Evolutionary conservation across 768 basidiomycete species (phyloP).

Genomic region (Boletales sp.): DNA sequence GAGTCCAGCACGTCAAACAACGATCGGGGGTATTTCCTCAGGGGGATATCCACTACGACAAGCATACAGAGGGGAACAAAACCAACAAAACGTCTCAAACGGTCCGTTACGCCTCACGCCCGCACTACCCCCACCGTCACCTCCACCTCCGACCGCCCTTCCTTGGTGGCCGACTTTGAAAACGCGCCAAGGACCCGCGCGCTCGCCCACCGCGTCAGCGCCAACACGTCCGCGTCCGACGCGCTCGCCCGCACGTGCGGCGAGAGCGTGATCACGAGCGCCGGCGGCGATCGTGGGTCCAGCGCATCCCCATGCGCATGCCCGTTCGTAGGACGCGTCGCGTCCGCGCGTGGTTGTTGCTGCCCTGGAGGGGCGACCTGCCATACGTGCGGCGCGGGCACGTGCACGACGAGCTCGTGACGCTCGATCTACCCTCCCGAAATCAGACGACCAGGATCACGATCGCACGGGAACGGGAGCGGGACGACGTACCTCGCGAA

Average conservation of each 20-base stretch:
- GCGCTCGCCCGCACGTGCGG: constrained; percentile 68
- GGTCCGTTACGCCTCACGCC: no score
- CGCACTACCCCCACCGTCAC: constrained; percentile 74
- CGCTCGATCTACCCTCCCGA: constrained; percentile 84
- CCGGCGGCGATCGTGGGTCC: constrained; percentile 26
- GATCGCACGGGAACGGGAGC: no score
- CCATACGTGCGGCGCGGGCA: constrained; percentile 87
- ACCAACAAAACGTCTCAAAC: no score
- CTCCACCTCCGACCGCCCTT: constrained; percentile 44
- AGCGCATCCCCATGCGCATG: no score
- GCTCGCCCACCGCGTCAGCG: constrained; percentile 74
- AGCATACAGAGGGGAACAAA: no score
- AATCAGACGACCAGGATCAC: no score
- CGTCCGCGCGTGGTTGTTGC: constrained; percentile 12
- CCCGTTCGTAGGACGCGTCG: no score
- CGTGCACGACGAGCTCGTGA: constrained; percentile 78
- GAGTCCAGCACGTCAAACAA: no score
- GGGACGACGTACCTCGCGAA: constrained; percentile 77
- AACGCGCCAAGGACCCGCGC: constrained; percentile 59
- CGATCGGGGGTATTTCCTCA: no score
- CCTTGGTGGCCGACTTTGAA: neutral
- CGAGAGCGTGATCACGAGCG: constrained; percentile 76
- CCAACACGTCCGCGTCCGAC: constrained; percentile 66
- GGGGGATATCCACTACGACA: no score
- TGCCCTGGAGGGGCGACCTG: constrained; percentile 58